Base-by-base conservation (phyloP, 148 eudicot species). In the Chenopodium album region DNA sequence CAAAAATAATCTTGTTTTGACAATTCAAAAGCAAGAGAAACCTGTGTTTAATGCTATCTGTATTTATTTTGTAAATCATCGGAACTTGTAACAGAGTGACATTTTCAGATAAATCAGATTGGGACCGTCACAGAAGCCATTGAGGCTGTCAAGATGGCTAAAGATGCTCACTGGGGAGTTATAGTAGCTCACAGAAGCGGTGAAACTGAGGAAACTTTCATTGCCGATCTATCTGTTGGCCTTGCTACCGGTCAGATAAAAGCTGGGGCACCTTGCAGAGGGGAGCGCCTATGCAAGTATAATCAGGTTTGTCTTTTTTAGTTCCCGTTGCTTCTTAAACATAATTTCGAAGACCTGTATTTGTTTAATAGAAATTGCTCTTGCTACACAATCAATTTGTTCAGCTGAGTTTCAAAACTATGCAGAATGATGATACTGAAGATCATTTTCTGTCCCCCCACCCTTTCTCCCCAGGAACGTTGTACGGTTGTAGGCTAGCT, bases 241-340 rank as follows among this genome's bases (percentile, higher is more conserved):
- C 92, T 96, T 54, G 90, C 91, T 74, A 87, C 97, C 10, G 92
- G 97, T 82, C 99, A 92, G 88, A 89, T 96, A 79, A 94, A 94
- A 91, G 95, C 98, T 14, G 99, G 99, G 47, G 99, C 99, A 41
- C 99, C 98, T 59, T 92, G 97, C 86, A 90, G 99, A 84, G 99
- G 98, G 78, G 99, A 96, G 88, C 94, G 98, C 63, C 80, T 96
- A 26, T 91, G 94, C 81, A 96, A 96, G 85, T 96, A 96, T 84
- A 96, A 96, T 85, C 99, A 96, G 99, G 99, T 95, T 60, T 62
- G 70, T 73, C 68, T 64, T 66, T 77, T 75, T 23, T 65, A n/a
- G 59, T 26, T 28, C 50, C 22, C 19, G 64, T 28, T 70, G n/a
- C 22, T 75, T 64, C 23, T 41, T 19, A 26, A n/a, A 41, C 54